Base-by-base conservation (phyloP, 2,329 filamentous ascomycete species). In the Dactylonectria estremocensis region DNA sequence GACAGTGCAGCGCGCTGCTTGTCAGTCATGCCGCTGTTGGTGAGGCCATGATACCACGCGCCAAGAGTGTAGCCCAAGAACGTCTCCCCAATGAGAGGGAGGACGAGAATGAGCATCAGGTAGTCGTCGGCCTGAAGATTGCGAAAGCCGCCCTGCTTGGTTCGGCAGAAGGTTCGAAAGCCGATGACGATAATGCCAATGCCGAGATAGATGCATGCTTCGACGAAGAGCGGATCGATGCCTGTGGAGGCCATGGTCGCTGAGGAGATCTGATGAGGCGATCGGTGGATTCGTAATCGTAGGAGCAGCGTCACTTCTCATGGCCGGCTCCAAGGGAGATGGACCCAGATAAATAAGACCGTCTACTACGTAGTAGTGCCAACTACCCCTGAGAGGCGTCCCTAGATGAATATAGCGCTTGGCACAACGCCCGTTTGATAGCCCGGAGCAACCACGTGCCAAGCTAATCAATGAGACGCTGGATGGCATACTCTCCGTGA, bases 1-100 rank as follows among this genome's bases (percentile, higher is more conserved):
- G 20, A 46, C 16, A 65, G 16, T 18, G 56, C 37, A 13, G 48
- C 55, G 6, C 62, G 62, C 37, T 65, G 46, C 8, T 54, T 18
- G 2, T 60, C 62, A 18, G 62, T 60, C 62, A 65, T 65, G 37
- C n/a, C 55, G 46, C 56, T 60, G 31, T 60, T 65, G 24, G 62
- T 45, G 20, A 59, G 49, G 33, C 61, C 61, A 13, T 48, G 46
- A 31, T 59, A 58, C 5, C 28, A 14, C 35, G 49, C 24, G 20
- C 46, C 24, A 14, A 59, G 24, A 11, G 48, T 45, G 43, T 64
- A 64, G 8, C 54, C 45, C 31, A 64, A 48, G 18, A 45, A 31
- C 10, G 62, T 55, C 37, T 60, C 35, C 4, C 46, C 62, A 6
- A 28, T 54, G 48, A 45, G 33, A 24, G 55, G 55, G 13, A 65